These are phyloP conservation scores for Aureobasidium sp. DNA, from an alignment of 2,329 filamentous ascomycete species.

Conservation along the genomic window DNA sequence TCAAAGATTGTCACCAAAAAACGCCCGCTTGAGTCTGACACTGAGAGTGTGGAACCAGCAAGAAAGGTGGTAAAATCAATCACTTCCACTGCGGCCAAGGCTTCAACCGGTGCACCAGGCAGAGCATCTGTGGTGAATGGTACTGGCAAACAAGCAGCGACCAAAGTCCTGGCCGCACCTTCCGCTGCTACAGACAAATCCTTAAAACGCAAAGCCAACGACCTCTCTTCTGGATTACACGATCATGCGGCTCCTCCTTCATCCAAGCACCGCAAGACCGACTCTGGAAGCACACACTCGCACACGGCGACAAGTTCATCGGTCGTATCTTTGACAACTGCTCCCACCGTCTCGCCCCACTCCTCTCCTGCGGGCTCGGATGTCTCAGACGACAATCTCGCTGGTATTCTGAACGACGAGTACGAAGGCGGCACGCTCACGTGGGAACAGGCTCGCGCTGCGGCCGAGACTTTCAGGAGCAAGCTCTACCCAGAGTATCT, in stretches of 20 bases:
- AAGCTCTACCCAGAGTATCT: slow-evolving; percentile 50
- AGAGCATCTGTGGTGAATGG: background rate
- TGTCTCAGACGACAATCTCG: slow-evolving; percentile 1
- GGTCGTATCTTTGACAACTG: slow-evolving; percentile 19
- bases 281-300: slow-evolving; percentile 24
- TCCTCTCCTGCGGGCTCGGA: slow-evolving; percentile 13
- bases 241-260: slow-evolving; percentile 17
- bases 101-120: background rate
- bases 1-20: slow-evolving; percentile 5
- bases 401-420: slow-evolving; percentile 5
- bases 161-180: slow-evolving; percentile 18
- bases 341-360: slow-evolving; percentile 16
- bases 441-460: slow-evolving; percentile 28
- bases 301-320: slow-evolving; percentile 20
- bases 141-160: slow-evolving; percentile 16
- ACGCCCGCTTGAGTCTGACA: slow-evolving; percentile 8
- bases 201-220: slow-evolving; percentile 39
- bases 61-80: slow-evolving; percentile 23
- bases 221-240: slow-evolving; percentile 22
- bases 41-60: background rate
- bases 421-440: slow-evolving; percentile 16
- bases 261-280: slow-evolving; percentile 26
- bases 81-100: slow-evolving; percentile 21
- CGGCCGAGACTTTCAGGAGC: slow-evolving; percentile 44
- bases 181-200: slow-evolving; percentile 26